A percentile compares a stretch with the other conserved stretches of the same genome.
Conservation (phyloP, 2,329 filamentous ascomycete species). For the Leptographium wingfieldii region DNA sequence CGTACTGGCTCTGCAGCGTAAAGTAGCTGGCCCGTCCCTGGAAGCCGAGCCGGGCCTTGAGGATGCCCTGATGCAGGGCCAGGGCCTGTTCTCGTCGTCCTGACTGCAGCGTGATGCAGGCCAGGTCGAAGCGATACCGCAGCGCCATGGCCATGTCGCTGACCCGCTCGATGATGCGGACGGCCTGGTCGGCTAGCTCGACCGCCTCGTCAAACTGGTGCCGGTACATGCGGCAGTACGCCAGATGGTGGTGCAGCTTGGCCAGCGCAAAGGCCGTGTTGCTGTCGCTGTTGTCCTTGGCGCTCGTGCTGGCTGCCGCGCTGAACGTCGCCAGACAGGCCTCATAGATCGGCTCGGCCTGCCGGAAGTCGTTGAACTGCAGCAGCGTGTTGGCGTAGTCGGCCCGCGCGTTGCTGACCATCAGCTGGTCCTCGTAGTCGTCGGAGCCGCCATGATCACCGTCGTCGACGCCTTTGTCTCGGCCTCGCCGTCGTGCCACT, state of each 20-base stretch:
- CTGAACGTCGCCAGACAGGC: conserved; percentile 7
- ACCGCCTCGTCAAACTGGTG: conserved; percentile 6
- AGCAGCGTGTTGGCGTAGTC: conserved; percentile 13
- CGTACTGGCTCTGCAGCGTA: conserved; percentile 12
- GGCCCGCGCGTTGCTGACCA: conserved; percentile 7
- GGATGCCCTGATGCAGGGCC: conserved; percentile 8
- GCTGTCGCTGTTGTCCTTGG: not conserved
- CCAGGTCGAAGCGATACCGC: conserved; percentile 11
- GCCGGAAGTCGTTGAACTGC: conserved; percentile 10
- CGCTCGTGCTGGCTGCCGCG: not conserved
- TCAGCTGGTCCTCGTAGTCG: conserved; percentile 1
- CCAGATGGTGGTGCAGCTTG: conserved; percentile 11
- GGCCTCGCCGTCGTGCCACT: not conserved
- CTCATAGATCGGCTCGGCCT: conserved; percentile 9
- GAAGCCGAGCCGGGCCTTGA: conserved; percentile 11
- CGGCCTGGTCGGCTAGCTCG: conserved; percentile 1
- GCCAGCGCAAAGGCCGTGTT: conserved; percentile 8
- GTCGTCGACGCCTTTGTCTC: not conserved
- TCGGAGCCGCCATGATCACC: not conserved
- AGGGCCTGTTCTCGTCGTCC: conserved; percentile 5
- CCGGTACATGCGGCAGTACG: conserved; percentile 11
- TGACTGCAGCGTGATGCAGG: conserved; percentile 11
- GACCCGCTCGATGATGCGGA: conserved; percentile 5
- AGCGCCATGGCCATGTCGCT: conserved; percentile 9
- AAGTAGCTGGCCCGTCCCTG: conserved; percentile 12